phyloP scores from a whole-genome alignment of 139 green algal species.

The Chlamydomonas eustigma region DNA sequence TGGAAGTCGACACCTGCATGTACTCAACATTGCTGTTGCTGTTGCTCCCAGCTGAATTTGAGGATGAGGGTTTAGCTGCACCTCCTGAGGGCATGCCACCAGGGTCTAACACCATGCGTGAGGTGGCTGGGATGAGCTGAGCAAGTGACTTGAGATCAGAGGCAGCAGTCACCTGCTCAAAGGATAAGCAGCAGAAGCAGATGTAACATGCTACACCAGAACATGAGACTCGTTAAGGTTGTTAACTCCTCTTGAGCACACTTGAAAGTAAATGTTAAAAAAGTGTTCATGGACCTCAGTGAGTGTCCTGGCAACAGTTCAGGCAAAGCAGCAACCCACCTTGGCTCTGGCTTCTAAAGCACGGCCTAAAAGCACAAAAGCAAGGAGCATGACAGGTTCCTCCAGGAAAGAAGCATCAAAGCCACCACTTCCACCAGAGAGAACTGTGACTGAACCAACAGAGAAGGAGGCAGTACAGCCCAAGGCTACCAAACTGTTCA shows the following conservation, averaged over 20 bases:
- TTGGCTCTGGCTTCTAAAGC: constrained; percentile 74
- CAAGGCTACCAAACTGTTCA: constrained; percentile 88
- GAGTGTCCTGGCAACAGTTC: no score
- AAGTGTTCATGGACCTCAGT: no score
- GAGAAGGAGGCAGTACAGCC: constrained; percentile 67
- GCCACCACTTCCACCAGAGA: neutral
- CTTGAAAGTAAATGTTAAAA: no score
- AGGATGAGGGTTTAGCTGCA: neutral
- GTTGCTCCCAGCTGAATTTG: neutral
- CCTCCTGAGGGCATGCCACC: constrained; percentile 12
- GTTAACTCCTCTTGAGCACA: no score
- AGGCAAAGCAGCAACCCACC: no score
- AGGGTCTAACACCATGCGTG: constrained; percentile 64
- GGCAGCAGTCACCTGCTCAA: constrained; percentile 31
- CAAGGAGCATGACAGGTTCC: constrained; percentile 94
- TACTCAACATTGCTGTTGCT: constrained; percentile 26
- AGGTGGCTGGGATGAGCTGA: constrained; percentile 64
- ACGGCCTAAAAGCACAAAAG: constrained; percentile 87
- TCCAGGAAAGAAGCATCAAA: constrained; percentile 63
- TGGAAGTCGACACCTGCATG: constrained; percentile 47
- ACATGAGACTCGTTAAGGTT: no score
- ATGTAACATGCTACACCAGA: neutral
- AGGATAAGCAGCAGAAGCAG: neutral
- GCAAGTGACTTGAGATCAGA: constrained; percentile 67
- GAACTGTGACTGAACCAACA: constrained; percentile 18